A percentile compares a stretch with the other conserved stretches of the same genome.
Conservation (phyloP, 2,329 filamentous ascomycete genomes). For the Cladobotryum mycophilum region DNA sequence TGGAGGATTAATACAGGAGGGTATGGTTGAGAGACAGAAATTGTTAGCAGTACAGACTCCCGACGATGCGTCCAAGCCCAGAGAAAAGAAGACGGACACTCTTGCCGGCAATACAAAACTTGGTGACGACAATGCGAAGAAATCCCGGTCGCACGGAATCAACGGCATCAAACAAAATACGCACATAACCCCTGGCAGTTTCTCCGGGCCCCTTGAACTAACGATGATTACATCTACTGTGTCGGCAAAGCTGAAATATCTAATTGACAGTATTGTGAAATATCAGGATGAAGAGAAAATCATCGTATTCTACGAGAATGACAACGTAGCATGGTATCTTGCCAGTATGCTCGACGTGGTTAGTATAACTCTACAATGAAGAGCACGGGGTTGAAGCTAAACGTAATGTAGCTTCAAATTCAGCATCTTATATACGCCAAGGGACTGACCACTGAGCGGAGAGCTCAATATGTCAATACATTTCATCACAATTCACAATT, state of each 20-base stretch:
- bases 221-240: conserved; percentile 69
- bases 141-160: conserved; percentile 25
- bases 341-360: conserved; percentile 73
- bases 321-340: conserved; percentile 81
- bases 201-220: conserved; percentile 44
- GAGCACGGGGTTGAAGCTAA: background rate
- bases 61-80: conserved; percentile 10
- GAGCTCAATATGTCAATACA: conserved; percentile 68
- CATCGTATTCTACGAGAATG: conserved; percentile 85
- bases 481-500: conserved; percentile 68
- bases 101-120: conserved; percentile 39
- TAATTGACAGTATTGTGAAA: conserved; percentile 64
- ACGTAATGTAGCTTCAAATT: conserved; percentile 42
- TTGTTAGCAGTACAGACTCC: conserved; percentile 18
- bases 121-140: conserved; percentile 31
- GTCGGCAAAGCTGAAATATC: conserved; percentile 81
- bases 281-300: conserved; percentile 74
- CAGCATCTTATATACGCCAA: conserved; percentile 63
- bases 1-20: conserved; percentile 37
- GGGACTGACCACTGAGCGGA: conserved; percentile 51
- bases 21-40: conserved; percentile 30
- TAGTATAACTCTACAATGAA: conserved; percentile 19
- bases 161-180: conserved; percentile 18
- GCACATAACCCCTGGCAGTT: conserved; percentile 17
- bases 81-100: conserved; percentile 17